Evolutionary conservation across 2,329 filamentous ascomycete species (phyloP), one percentile per base, ranked within the genome.

Genomic region (Coniochaeta sp.): DNA sequence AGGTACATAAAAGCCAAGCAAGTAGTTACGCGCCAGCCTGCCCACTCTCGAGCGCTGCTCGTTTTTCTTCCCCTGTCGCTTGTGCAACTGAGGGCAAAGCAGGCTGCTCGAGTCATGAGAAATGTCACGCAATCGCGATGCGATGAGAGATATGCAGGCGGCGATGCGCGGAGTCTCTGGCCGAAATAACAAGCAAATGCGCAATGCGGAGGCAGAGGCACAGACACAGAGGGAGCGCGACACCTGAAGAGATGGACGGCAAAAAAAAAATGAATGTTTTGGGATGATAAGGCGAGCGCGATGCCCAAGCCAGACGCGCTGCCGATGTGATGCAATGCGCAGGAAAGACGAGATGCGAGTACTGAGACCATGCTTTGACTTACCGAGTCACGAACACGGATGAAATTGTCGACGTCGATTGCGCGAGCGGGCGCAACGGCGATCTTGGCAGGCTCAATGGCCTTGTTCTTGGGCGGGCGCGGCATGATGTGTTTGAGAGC

Each of bases 381-480:
- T 87, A 96, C 91, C 72, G 86, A 88, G 72, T 96, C 91, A 69
- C 91, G 85, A 56, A 92, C 91, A 70, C 88, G 82, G 62, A 90
- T 82, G 72, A 93, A 93, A 73, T 90, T 88, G 61, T 91, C 88
- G 60, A 89, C 81, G 63, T 91, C 85, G 65, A 89, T 84, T 47
- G 67, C 79, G 75, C 60, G 71, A 61, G 60, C 64, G 58, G 67
- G 67, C 55, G 69, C 65, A 26, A 61, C 65, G 22, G 63, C 62
- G 19, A 60, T 59, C 26, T 62, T 62, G 34, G 24, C 32, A 14
- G 34, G 58, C 63, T 72, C 72, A 62, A 74, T 71, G 63, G 67
- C 71, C 59, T 72, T 71, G 69, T 75, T 73, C 75, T 79, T 80
- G 61, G 75, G 70, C 38, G 75, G 76, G 65, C 78, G 77, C 70